Evolutionary conservation across 495 filamentous ascomycete genomes (phyloP), one percentile per base, ranked within the genome.

Genomic region (Penicillium turbatum): DNA sequence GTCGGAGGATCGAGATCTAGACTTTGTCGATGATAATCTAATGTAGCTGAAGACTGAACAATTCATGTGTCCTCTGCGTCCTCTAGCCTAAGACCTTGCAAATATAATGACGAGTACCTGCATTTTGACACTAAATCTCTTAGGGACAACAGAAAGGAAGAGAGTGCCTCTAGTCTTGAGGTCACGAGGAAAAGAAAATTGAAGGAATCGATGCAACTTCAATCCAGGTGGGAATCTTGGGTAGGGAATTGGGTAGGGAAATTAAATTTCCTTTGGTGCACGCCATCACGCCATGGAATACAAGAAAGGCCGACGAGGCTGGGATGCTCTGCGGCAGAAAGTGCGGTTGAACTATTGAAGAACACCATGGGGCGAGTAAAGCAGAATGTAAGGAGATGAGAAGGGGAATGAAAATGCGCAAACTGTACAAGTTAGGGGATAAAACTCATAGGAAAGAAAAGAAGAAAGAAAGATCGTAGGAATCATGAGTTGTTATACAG

Each of bases 211-310:
- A 56, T 47, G 46, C 27, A 35, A 41, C 53, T 30, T 59, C 37
- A 57, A 60, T 59, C 63, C 53, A 61, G 53, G 43, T 56, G 56
- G 59, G 62, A 61, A 65, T 65, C 47, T 59, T 61, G 26, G 58
- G 56, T 47, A 50, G 38, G 21, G 21, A 60, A 56, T 59, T 61
- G 26, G 58, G 56, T 47, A 50, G 38, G 21, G 21, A 60, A 56
- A 62, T 24, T 60, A 48, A 39, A 62, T 34, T 43, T 51, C 58
- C 40, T 48, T 51, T 54, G 54, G 57, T 60, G 54, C 48, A 62
- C 57, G 48, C 60, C 60, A 44, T 19, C 59, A 58, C 57, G 62
- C 57, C 60, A 29, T 58, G 42, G 41, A 53, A 60, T 40, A 51
- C 48, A 51, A 44, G 4, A 35, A 44, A 51, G 53, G 47, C 15